phyloP scores from a whole-genome alignment of 768 basidiomycete species.

The Leccinum uliginosum region DNA sequence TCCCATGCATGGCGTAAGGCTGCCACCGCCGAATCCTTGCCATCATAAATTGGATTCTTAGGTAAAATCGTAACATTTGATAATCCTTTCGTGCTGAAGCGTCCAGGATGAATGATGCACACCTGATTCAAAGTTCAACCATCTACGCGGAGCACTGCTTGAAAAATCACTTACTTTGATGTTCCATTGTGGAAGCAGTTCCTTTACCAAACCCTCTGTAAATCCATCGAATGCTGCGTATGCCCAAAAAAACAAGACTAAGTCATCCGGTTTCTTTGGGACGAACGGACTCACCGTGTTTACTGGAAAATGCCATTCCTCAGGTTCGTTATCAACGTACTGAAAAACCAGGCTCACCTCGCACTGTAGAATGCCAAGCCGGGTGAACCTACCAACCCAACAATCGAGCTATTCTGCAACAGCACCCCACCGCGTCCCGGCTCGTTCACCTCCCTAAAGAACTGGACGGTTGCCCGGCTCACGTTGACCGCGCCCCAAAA shows the following conservation, averaged over 20 bases:
- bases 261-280: background rate
- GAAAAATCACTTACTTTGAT: background rate
- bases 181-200: background rate
- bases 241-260: background rate
- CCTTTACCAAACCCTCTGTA: background rate
- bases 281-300: background rate
- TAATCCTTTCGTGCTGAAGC: background rate
- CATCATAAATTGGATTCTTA: background rate
- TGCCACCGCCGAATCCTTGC: background rate
- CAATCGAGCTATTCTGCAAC: background rate
- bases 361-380: background rate
- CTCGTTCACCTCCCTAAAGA: constrained; percentile 34
- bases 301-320: background rate
- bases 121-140: background rate
- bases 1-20: background rate
- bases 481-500: constrained; percentile 29
- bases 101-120: background rate
- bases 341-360: background rate
- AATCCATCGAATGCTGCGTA: background rate
- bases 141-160: background rate
- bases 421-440: constrained; percentile 25
- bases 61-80: background rate
- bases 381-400: background rate
- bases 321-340: background rate
- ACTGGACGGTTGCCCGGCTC: constrained; percentile 21